A percentile compares a stretch with the other conserved stretches of the same genome.
These are phyloP conservation scores for Chaetothyriales sp. DNA, from an alignment of 2,329 filamentous ascomycete genomes.

Conservation along the genomic window DNA sequence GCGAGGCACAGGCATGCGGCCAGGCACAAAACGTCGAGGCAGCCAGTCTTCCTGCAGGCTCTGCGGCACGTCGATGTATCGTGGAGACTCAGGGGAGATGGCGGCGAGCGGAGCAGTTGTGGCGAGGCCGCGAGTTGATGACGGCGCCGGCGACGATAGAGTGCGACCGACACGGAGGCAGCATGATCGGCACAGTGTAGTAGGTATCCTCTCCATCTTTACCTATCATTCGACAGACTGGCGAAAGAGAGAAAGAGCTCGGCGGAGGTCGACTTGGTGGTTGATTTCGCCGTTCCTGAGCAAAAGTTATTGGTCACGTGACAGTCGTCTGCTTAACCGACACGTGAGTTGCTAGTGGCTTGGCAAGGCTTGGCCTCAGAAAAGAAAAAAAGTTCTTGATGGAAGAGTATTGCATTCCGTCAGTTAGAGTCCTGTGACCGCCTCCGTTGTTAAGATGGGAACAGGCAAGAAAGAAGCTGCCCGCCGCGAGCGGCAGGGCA, in stretches of 20 bases:
- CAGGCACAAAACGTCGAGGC: conserved; percentile 39
- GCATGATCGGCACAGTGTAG: conserved; percentile 15
- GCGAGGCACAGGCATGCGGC: conserved; percentile 68
- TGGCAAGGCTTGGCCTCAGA: not conserved
- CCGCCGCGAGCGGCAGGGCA: conserved; percentile 72
- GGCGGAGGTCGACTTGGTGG: not conserved
- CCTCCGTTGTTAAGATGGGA: conserved; percentile 47
- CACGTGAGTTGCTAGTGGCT: not conserved
- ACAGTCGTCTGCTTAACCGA: not conserved
- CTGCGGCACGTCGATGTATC: conserved; percentile 76
- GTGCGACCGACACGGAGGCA: conserved; percentile 4
- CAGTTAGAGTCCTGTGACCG: not conserved
- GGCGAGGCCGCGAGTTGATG: not conserved
- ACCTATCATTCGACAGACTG: not conserved
- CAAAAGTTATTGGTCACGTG: not conserved
- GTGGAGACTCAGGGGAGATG: conserved; percentile 71
- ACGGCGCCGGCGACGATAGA: not conserved
- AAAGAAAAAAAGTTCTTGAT: too few species aligned
- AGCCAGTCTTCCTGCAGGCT: conserved; percentile 26
- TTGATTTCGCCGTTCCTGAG: too few species aligned
- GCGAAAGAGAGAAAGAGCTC: not conserved
- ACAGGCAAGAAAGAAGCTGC: conserved; percentile 79
- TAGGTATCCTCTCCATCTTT: conserved; percentile 9
- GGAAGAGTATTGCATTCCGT: not conserved
- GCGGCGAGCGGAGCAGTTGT: conserved; percentile 12